Conservation (phyloP, 2,329 filamentous ascomycete genomes). For the Chrysoporthe puriensis region DNA sequence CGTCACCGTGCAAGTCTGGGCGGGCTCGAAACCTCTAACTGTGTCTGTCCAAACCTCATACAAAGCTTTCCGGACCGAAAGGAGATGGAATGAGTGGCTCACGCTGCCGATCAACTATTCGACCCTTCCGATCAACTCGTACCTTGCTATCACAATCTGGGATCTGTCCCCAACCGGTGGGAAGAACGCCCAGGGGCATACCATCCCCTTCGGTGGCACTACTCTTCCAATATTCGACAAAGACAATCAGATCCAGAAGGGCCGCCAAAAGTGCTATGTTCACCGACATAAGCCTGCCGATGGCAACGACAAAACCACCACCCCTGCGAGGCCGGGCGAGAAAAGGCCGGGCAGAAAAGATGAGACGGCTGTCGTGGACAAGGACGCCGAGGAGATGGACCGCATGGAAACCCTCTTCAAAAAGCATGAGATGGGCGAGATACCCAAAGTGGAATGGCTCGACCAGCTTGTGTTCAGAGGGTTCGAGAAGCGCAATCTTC, state of each 20-base stretch:
- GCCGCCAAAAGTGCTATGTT: conserved; percentile 86
- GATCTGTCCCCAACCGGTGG: conserved; percentile 83
- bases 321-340: conserved; percentile 69
- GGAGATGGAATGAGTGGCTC: conserved; percentile 96
- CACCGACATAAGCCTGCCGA: conserved; percentile 84
- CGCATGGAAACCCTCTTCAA: conserved; percentile 89
- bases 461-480: conserved; percentile 92
- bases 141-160: conserved; percentile 93
- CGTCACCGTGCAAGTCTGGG: conserved; percentile 91
- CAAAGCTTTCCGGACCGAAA: conserved; percentile 80
- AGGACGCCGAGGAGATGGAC: conserved; percentile 82
- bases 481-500: conserved; percentile 75
- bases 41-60: conserved; percentile 92
- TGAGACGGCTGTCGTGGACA: conserved; percentile 59
- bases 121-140: conserved; percentile 77
- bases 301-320: conserved; percentile 78
- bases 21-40: conserved; percentile 91
- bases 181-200: conserved; percentile 70
- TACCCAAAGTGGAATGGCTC: conserved; percentile 90
- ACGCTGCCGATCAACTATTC: conserved; percentile 83
- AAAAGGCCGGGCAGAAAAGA: conserved; percentile 51
- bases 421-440: conserved; percentile 97
- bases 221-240: conserved; percentile 90
- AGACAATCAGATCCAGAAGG: conserved; percentile 89
- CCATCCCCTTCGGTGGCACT: conserved; percentile 91